Evolutionary conservation across 345 rosid genomes (phyloP), one percentile per base, ranked within the genome.

Genomic region (Salix caprea): DNA sequence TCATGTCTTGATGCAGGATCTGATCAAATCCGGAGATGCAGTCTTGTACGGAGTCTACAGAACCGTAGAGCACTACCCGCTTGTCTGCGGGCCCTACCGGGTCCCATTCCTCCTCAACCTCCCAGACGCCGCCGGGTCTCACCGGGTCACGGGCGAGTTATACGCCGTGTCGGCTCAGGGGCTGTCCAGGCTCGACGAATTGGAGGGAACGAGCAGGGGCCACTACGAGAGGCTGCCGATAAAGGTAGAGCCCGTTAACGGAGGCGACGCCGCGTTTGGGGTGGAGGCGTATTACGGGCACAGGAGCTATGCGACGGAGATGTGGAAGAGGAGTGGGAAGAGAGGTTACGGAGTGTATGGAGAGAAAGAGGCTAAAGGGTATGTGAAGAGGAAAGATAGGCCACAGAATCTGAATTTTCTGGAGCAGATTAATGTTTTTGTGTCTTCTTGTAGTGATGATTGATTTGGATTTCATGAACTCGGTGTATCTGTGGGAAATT

Each of bases 21-120:
- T 93, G 79, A 85, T 89, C 76, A 85, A 80, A 40, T 75, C 91
- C 7, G 92, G 96, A 0, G 96, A 93, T 83, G 93, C 96, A 4
- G 73, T 82, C 5, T 91, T 89, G 87, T 84, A 80, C 61, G 96
- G 97, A 44, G 67, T 81, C 21, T 88, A 72, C 72, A 79, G 81
- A 21, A 91, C 96, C 66, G 19, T 60, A 0, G 86, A 86, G 7
- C 76, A 52, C 0, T 89, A 83, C 69, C 97, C 97, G 2, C 91
- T 93, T 28, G 97, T 93, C 4, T 93, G 97, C 79, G 97, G 97
- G 60, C 97, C 97, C 0, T 93, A 88, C 81, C 67, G 87, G 6
- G 97, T 93, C 36, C 97, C 97, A 15, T 93, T 93, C 85, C 97
- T 93, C 79, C 90, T 93, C 78, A 83, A 93, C 81, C 78, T 91